Conservation (phyloP, 768 basidiomycete species). For the Multifurca ochricompacta region DNA sequence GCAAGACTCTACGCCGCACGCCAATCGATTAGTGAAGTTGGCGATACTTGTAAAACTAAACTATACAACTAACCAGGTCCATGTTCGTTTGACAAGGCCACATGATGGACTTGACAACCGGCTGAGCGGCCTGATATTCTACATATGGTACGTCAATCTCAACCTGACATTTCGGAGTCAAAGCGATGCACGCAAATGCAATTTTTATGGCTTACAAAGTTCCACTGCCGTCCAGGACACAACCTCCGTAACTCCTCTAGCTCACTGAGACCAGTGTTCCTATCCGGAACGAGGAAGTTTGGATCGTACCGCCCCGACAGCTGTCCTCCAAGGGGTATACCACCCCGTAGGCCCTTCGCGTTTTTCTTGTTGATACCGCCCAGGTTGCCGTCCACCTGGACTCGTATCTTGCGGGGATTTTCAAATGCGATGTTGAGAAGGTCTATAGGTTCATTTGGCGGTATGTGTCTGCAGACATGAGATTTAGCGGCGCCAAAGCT, state of each 20-base stretch:
- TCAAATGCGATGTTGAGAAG: slow-evolving; percentile 92
- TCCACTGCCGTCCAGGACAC: slow-evolving; percentile 81
- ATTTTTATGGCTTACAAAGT: slow-evolving; percentile 50
- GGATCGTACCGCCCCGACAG: slow-evolving; percentile 16
- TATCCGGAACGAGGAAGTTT: slow-evolving; percentile 80
- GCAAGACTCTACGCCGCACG: slow-evolving; percentile 66
- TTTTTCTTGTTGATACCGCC: slow-evolving; percentile 39
- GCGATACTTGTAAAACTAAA: not conserved
- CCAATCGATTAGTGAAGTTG: not conserved
- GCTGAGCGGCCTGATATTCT: slow-evolving; percentile 57
- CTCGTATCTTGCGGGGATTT: slow-evolving; percentile 73
- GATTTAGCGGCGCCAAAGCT: not conserved
- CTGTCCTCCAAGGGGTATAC: not conserved
- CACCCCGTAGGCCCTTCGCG: slow-evolving; percentile 21
- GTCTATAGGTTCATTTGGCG: slow-evolving; percentile 77
- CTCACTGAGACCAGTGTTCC: slow-evolving; percentile 71
- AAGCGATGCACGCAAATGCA: not conserved
- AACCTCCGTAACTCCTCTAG: slow-evolving; percentile 66
- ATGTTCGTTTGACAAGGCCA: slow-evolving; percentile 74
- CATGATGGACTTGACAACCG: slow-evolving; percentile 63
- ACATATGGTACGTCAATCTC: slow-evolving; percentile 80
- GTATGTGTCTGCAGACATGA: slow-evolving; percentile 49
- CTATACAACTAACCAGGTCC: slow-evolving; percentile 61
- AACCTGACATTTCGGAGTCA: slow-evolving; percentile 39
- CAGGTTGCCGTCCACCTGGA: slow-evolving; percentile 39